A percentile compares a stretch with the other conserved stretches of the same genome.
Conservation (phyloP, 2,329 filamentous ascomycete species). For the Piedraia hortae region DNA sequence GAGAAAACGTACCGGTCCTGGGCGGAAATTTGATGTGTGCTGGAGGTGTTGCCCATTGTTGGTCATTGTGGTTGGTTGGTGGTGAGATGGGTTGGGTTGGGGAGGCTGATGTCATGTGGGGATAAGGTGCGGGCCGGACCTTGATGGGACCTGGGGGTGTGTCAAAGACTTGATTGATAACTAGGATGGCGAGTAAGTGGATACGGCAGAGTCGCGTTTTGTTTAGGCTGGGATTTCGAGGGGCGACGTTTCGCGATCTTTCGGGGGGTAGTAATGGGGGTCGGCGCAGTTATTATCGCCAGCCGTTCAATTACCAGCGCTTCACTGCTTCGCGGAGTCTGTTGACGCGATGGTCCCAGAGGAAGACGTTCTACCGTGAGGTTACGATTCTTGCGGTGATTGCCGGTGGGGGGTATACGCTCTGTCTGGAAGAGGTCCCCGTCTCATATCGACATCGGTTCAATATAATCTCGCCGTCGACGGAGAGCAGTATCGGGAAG, state of each 20-base stretch:
- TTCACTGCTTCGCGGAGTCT: conserved; percentile 6
- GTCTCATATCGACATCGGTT: conserved; percentile 44
- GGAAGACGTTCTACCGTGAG: conserved; percentile 22
- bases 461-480: conserved; percentile 33
- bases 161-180: neutral
- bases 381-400: conserved; percentile 16
- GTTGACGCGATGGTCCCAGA: conserved; percentile 14
- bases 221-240: too few species aligned
- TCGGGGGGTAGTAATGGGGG: too few species aligned
- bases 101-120: neutral
- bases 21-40: conserved; percentile 35
- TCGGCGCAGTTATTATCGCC: conserved; percentile 3
- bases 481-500: conserved; percentile 26
- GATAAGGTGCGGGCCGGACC: neutral
- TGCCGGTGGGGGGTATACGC: conserved; percentile 31
- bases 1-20: too few species aligned
- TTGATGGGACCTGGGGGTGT: neutral
- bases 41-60: conserved; percentile 36
- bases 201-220: too few species aligned
- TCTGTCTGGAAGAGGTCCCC: conserved; percentile 44
- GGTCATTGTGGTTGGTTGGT: neutral
- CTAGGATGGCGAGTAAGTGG: too few species aligned
- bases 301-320: conserved; percentile 10
- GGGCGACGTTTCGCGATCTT: too few species aligned
- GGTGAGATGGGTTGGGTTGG: neutral